Conservation (phyloP, 108 stramenopile genomes). For the Nitzschia palea region DNA sequence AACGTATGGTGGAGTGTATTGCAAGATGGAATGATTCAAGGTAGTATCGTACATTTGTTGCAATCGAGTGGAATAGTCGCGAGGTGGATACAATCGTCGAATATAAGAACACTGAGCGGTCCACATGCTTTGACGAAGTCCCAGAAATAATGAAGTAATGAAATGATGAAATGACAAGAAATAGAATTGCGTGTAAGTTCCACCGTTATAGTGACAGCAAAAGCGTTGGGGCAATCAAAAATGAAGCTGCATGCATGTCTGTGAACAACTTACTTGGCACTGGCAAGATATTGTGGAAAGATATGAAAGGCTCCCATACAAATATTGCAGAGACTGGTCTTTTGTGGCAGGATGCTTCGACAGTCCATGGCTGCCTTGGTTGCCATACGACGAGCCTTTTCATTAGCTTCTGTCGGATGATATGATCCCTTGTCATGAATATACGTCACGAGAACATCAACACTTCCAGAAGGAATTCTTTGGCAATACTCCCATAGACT, state of each 20-base stretch:
- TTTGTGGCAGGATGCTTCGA: neutral
- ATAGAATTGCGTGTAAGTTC: neutral
- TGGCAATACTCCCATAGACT: slow-evolving; percentile 24
- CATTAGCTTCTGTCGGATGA: slow-evolving; percentile 17
- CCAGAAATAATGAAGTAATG: neutral
- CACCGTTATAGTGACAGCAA: neutral
- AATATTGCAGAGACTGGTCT: slow-evolving; percentile 14
- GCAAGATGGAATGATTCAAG: slow-evolving; percentile 11
- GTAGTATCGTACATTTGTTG: slow-evolving; percentile 24
- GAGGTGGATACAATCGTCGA: slow-evolving; percentile 7
- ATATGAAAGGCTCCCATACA: slow-evolving; percentile 17
- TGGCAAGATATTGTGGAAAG: slow-evolving; percentile 16
- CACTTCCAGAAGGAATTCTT: neutral
- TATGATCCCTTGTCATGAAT: slow-evolving; percentile 34
- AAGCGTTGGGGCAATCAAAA: neutral
- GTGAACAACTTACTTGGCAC: slow-evolving; percentile 15
- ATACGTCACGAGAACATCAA: slow-evolving; percentile 19
- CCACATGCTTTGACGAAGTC: slow-evolving; percentile 22
- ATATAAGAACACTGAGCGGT: slow-evolving; percentile 29
- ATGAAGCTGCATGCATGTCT: neutral
- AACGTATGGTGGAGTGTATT: neutral
- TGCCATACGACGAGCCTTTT: slow-evolving; percentile 11
- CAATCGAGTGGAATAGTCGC: slow-evolving; percentile 3
- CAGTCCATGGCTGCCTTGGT: slow-evolving; percentile 24
- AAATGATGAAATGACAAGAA: neutral